Evolutionary conservation across 2,329 filamentous ascomycete species (phyloP), one percentile per base, ranked within the genome.

Genomic region (Hyphodiscus sp.): DNA sequence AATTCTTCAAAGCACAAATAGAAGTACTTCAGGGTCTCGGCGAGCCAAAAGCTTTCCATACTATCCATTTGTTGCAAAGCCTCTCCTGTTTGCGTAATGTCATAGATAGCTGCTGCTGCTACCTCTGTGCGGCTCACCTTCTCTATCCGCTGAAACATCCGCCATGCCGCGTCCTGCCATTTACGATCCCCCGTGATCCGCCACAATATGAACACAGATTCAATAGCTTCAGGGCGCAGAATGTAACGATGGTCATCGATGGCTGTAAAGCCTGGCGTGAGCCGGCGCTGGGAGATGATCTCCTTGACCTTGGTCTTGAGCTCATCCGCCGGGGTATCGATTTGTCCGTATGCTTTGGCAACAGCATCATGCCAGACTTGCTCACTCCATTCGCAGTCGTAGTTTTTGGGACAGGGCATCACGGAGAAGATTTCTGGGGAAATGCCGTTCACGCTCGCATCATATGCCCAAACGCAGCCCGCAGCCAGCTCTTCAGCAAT

Each of bases 381-480:
- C 65, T 65, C 60, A 13, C 43, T 52, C 64, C 65, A 68, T 41
- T 51, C 59, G 52, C 66, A 68, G 10, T 55, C 47, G 3, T 46
- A 19, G 10, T 58, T 48, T 16, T 55, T 50, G 2, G 54, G 54
- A 49, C 66, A 68, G 9, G 63, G 60, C 1, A 65, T 57, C 3
- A 64, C 73, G 60, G 80, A 77, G 0, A 75, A 66, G 1, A 65
- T 73, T 62, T 87, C 84, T 0, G 83, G 83, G 74, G 81, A 84
- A 56, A 82, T 80, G 15, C 79, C 81, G 0, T 75, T 78, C 0
- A 76, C 73, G 57, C 78, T 80, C 18, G 73, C 71, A 38, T 76
- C 71, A 65, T 87, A 87, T 0, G 76, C 75, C 73, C 80, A 86
- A 11, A 85, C 73, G 61, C 83, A 87, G 2, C 82, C 83, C 49